phyloP scores from a whole-genome alignment of 495 filamentous ascomycete genomes.

The Hamigera avellanea region DNA sequence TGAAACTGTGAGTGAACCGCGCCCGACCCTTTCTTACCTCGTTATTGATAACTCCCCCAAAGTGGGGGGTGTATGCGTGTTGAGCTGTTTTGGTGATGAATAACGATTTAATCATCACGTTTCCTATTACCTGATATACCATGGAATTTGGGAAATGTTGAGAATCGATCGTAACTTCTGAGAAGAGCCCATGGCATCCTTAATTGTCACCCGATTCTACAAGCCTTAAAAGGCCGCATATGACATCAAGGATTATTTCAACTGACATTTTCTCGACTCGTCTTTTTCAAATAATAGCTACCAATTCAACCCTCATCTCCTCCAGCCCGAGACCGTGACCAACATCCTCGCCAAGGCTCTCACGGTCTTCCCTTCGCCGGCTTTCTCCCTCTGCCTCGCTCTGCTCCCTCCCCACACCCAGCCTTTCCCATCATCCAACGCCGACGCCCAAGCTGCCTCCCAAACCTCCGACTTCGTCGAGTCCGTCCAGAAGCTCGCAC shows the following conservation, averaged over 20 bases:
- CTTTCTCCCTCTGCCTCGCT: slow-evolving; percentile 87
- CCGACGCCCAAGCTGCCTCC: slow-evolving; percentile 51
- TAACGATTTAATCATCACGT: slow-evolving; percentile 54
- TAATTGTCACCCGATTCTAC: too few relatives aligned
- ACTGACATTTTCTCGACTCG: too few relatives aligned
- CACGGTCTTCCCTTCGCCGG: slow-evolving; percentile 91
- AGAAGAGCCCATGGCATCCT: too few relatives aligned
- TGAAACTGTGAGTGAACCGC: slow-evolving; percentile 79
- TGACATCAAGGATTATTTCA: too few relatives aligned
- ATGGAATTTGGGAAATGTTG: slow-evolving; percentile 22
- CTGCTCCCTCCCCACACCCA: slow-evolving; percentile 76
- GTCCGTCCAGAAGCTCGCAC: slow-evolving; percentile 78
- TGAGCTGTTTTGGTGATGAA: slow-evolving; percentile 46
- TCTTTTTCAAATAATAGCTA: slow-evolving; percentile 52
- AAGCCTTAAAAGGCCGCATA: too few relatives aligned
- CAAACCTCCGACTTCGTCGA: slow-evolving; percentile 56
- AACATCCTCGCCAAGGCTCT: slow-evolving; percentile 97
- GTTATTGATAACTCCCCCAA: slow-evolving; percentile 1
- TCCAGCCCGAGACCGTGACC: slow-evolving; percentile 91
- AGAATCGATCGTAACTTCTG: slow-evolving; percentile 21
- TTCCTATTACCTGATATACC: slow-evolving; percentile 96
- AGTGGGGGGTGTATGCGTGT: not conserved
- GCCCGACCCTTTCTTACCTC: slow-evolving; percentile 2
- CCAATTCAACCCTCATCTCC: slow-evolving; percentile 99
- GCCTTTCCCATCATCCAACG: slow-evolving; percentile 34